Evolutionary conservation across 2,329 filamentous ascomycete genomes (phyloP), one percentile per base, ranked within the genome.

Genomic region (Arthrocladium fulminans): DNA sequence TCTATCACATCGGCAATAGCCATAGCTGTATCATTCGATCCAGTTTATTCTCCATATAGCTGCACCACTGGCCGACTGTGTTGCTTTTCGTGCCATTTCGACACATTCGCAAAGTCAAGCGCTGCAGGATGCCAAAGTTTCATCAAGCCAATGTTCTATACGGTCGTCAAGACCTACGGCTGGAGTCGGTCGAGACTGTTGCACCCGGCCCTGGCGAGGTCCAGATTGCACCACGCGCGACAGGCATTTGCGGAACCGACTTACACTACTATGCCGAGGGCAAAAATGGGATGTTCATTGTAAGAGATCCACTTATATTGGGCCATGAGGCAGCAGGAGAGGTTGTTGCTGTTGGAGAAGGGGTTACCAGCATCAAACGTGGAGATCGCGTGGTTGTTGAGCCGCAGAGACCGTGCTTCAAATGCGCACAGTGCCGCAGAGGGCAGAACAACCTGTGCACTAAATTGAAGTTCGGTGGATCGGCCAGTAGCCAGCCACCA

Each of bases 221-320:
- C 15, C 46, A 42, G 39, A 34, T 48, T 22, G 29, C 24, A 2
- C 23, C 39, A 8, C 23, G 39, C 22, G 29, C 42, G 3, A 52
- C 51, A 13, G 45, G 41, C 12, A 29, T 52, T 19, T 52, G 51
- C 22, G 51, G 75, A 34, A 83, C 80, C 1, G 81, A 84, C 57
- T 74, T 84, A 54, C 81, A 85, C 60, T 81, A 83, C 56, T 84
- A 81, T 81, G 79, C 80, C 57, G 67, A 71, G 0, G 81, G 81
- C 20, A 66, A 73, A 10, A 84, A 85, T 57, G 81, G 82, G 2
- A 71, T 73, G 1, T 69, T 84, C 1, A 71, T 78, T 1, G 74
- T 85, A 10, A 73, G 80, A 50, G 75, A 75, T 17, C 77, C 83
- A 54, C 81, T 78, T 57, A 80, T 83, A 45, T 71, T 84, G 39